Conservation (phyloP, 345 rosid genomes). For the Melaleuca alternifolia region DNA sequence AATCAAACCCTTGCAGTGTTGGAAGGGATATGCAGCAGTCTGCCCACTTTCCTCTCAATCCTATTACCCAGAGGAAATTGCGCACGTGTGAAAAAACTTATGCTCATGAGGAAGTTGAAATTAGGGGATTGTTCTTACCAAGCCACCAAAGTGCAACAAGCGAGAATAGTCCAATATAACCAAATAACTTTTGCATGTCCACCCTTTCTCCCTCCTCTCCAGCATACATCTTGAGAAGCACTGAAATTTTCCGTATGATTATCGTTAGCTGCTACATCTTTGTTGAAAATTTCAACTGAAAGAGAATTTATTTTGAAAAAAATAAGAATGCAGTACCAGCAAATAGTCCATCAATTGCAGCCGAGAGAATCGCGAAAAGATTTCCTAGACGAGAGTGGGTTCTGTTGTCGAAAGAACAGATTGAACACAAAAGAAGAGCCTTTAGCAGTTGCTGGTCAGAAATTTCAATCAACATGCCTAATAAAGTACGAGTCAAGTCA, state of each 20-base stretch:
- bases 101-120: background rate
- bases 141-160: conserved; percentile 35
- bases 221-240: conserved; percentile 30
- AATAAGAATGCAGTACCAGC: conserved; percentile 8
- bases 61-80: background rate
- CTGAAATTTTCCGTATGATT: conserved; percentile 1
- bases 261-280: background rate
- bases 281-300: background rate
- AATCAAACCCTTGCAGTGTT: no score
- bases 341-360: conserved; percentile 24
- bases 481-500: background rate
- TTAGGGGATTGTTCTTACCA: conserved; percentile 5
- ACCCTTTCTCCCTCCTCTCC: conserved; percentile 29
- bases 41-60: background rate
- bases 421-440: background rate
- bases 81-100: background rate
- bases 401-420: background rate
- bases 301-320: background rate
- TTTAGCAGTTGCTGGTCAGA: background rate
- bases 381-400: conserved; percentile 23
- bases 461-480: background rate
- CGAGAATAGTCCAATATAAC: conserved; percentile 29
- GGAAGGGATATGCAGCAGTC: background rate
- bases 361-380: conserved; percentile 28
- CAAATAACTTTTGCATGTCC: conserved; percentile 35